These are phyloP conservation scores for Entoloma clypeatum DNA, from an alignment of 1,284 basidiomycete species.

Conservation along the genomic window DNA sequence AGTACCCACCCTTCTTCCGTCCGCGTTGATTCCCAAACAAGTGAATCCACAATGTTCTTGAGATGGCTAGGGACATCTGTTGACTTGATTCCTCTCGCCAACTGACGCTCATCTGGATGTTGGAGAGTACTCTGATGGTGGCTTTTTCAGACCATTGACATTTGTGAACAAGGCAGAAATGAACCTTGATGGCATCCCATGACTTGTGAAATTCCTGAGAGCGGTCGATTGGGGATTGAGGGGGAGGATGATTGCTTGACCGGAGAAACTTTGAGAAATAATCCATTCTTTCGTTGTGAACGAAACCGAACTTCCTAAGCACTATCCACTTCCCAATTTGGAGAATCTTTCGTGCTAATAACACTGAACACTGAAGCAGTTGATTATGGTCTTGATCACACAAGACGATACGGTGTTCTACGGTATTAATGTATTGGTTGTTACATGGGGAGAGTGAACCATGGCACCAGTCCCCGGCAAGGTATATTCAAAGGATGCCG, in stretches of 20 bases:
- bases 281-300: slow-evolving; percentile 50
- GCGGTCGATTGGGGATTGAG: slow-evolving; percentile 58
- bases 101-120: slow-evolving; percentile 78
- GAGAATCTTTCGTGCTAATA: too few species aligned
- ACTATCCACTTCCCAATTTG: too few species aligned
- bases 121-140: slow-evolving; percentile 61
- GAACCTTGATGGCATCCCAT: slow-evolving; percentile 69
- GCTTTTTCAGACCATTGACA: neutral
- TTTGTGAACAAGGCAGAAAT: slow-evolving; percentile 11
- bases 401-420: neutral
- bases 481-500: too few species aligned
- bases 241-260: slow-evolving; percentile 43
- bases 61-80: slow-evolving; percentile 80
- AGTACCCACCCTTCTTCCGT: slow-evolving; percentile 77
- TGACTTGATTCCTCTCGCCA: slow-evolving; percentile 74
- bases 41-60: slow-evolving; percentile 80
- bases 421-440: too few species aligned
- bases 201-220: slow-evolving; percentile 69
- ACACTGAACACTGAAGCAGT: neutral
- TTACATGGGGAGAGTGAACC: too few species aligned
- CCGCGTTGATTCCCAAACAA: slow-evolving; percentile 83
- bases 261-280: slow-evolving; percentile 81
- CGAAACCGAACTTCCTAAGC: neutral
- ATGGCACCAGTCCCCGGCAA: too few species aligned
- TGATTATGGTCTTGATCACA: neutral